A percentile compares a stretch with the other conserved stretches of the same genome.
phyloP scores from a whole-genome alignment of 345 rosid genomes.

The Dipteronia sinensis region DNA sequence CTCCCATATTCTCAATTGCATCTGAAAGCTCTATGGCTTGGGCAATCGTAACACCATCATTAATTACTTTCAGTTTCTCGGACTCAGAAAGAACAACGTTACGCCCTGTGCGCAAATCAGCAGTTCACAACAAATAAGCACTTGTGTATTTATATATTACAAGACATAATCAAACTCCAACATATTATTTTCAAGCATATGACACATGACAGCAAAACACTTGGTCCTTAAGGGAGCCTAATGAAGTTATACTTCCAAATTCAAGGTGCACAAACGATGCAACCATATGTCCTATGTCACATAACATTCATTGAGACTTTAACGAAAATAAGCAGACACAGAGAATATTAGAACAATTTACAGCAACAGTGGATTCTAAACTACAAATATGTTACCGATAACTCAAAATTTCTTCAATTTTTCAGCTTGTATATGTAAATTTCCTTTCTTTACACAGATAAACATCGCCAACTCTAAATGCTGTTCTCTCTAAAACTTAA shows the following conservation, averaged over 20 bases:
- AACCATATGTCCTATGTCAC: not conserved
- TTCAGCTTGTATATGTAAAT: not conserved
- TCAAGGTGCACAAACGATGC: not conserved
- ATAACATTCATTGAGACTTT: not conserved
- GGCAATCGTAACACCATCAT: constrained; percentile 89
- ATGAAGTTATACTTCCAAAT: not conserved
- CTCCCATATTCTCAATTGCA: constrained; percentile 80
- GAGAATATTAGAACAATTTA: not conserved
- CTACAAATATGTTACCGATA: not conserved
- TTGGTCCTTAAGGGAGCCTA: not conserved
- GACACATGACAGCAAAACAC: not conserved
- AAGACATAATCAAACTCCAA: not conserved
- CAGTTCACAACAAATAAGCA: constrained; percentile 16
- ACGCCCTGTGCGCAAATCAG: constrained; percentile 55
- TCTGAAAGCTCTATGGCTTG: constrained; percentile 71
- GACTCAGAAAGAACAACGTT: constrained; percentile 76
- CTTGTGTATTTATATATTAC: not conserved
- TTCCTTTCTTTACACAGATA: constrained; percentile 1
- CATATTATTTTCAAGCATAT: not conserved
- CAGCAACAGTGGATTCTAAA: not conserved
- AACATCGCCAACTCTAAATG: not conserved
- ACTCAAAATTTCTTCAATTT: not conserved
- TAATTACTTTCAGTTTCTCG: constrained; percentile 58
- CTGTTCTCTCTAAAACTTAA: not conserved
- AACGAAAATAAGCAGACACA: not conserved